Conservation (phyloP, 352 stramenopile species). For the Plasmopara halstedii region DNA sequence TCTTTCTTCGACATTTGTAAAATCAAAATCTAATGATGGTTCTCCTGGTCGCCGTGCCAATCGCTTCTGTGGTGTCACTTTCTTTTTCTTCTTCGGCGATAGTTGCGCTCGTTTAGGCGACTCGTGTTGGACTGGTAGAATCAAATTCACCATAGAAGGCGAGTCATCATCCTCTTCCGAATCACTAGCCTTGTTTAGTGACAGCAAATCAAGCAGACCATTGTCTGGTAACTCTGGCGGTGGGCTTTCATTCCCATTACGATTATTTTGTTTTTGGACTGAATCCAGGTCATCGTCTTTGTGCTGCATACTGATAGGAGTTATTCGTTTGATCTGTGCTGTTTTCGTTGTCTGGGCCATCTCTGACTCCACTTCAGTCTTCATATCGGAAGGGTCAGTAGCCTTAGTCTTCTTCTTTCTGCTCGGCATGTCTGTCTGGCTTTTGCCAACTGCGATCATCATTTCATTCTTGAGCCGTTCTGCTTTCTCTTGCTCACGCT, state of each 20-base stretch:
- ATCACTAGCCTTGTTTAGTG: conserved; percentile 48
- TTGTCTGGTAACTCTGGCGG: conserved; percentile 26
- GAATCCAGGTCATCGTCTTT: conserved; percentile 6
- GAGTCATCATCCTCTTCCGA: conserved; percentile 37
- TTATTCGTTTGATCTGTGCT: conserved; percentile 12
- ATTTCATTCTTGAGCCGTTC: conserved; percentile 11
- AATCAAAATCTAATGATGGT: conserved; percentile 38
- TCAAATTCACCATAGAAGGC: conserved; percentile 41
- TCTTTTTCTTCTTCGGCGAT: conserved; percentile 18
- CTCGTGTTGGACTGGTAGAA: conserved; percentile 32
- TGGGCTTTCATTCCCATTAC: conserved; percentile 13
- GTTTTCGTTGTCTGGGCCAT: conserved; percentile 8
- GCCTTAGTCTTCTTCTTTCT: too few relatives aligned
- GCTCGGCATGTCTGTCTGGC: conserved; percentile 4
- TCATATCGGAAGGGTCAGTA: too few relatives aligned
- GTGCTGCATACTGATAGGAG: conserved; percentile 3
- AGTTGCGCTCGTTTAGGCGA: conserved; percentile 17
- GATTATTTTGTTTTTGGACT: conserved; percentile 15
- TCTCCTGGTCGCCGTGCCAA: conserved; percentile 20
- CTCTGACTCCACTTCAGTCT: conserved; percentile 2
- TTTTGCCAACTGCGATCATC: conserved; percentile 1
- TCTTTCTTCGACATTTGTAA: conserved; percentile 35
- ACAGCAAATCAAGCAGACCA: conserved; percentile 49
- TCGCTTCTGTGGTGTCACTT: conserved; percentile 15
- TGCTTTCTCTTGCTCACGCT: not conserved